These are phyloP conservation scores for Neonectria punicea DNA, from an alignment of 2,329 filamentous ascomycete species.

Conservation along the genomic window DNA sequence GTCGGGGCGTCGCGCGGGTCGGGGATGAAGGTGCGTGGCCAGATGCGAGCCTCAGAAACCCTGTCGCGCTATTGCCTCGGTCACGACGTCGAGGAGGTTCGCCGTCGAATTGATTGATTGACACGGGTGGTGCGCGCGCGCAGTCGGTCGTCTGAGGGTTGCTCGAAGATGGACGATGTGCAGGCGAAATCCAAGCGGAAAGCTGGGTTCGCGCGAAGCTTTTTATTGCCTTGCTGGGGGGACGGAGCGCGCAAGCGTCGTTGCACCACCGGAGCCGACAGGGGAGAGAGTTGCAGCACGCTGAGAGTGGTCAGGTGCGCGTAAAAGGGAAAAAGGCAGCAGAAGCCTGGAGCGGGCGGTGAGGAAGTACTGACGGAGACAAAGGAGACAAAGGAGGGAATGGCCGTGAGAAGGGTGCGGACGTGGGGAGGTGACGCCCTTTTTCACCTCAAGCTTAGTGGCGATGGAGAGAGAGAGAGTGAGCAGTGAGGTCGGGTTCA, in stretches of 20 bases:
- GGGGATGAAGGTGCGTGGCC: slow-evolving; percentile 31
- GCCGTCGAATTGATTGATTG: slow-evolving; percentile 32
- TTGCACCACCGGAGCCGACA: slow-evolving; percentile 14
- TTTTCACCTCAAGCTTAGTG: slow-evolving; percentile 43
- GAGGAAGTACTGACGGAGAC: slow-evolving; percentile 13
- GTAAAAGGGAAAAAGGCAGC: slow-evolving; percentile 22
- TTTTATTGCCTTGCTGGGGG: slow-evolving; percentile 1
- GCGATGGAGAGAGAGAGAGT: slow-evolving; percentile 33
- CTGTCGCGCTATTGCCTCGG: slow-evolving; percentile 35
- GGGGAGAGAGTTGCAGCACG: slow-evolving; percentile 7
- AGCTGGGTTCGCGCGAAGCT: slow-evolving; percentile 11
- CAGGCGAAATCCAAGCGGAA: neutral
- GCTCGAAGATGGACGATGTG: slow-evolving; percentile 13
- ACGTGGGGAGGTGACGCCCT: slow-evolving; percentile 41
- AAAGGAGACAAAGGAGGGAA: slow-evolving; percentile 31
- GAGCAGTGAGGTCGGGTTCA: slow-evolving; percentile 41
- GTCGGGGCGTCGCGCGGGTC: slow-evolving; percentile 33
- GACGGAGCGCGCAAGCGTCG: slow-evolving; percentile 10
- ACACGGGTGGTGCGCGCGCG: slow-evolving; percentile 10
- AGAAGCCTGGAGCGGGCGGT: slow-evolving; percentile 13
- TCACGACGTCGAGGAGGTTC: slow-evolving; percentile 28
- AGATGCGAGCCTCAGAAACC: slow-evolving; percentile 24
- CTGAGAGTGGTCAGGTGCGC: slow-evolving; percentile 14
- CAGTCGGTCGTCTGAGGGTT: slow-evolving; percentile 3
- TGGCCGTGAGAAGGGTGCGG: slow-evolving; percentile 30